Evolutionary conservation across 306 rosid genomes (phyloP).

Genomic region (Myrica gale): DNA sequence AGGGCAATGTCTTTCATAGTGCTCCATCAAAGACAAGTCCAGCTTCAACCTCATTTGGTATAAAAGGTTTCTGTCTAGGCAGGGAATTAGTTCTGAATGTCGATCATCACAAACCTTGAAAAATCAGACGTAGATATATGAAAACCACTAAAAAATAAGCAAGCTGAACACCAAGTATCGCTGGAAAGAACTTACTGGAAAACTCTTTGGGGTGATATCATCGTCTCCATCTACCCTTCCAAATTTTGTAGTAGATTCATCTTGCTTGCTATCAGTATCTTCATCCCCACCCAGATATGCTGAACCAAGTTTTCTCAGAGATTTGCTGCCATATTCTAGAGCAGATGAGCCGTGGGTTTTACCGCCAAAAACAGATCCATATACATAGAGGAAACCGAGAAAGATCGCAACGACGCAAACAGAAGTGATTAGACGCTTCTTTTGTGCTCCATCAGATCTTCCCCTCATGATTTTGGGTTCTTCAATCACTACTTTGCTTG

Average conservation of each 20-base stretch:
- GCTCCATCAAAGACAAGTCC: slow-evolving; percentile 90
- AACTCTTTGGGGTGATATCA: slow-evolving; percentile 59
- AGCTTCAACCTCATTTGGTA: slow-evolving; percentile 89
- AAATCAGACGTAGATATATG: slow-evolving; percentile 28
- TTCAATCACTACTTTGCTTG: slow-evolving; percentile 30
- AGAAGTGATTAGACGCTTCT: slow-evolving; percentile 66
- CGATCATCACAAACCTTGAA: slow-evolving; percentile 90
- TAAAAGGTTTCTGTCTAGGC: slow-evolving; percentile 90
- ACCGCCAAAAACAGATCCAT: slow-evolving; percentile 85
- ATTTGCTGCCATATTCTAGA: slow-evolving; percentile 74
- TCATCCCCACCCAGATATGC: slow-evolving; percentile 73
- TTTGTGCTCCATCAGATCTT: slow-evolving; percentile 76
- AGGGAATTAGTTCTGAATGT: slow-evolving; percentile 85
- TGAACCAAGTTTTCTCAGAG: slow-evolving; percentile 78
- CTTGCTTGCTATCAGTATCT: slow-evolving; percentile 63
- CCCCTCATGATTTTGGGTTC: slow-evolving; percentile 53
- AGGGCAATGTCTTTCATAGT: slow-evolving; percentile 94
- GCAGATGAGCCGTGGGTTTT: slow-evolving; percentile 60
- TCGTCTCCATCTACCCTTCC: slow-evolving; percentile 56
- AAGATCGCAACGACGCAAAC: slow-evolving; percentile 52
- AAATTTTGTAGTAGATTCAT: slow-evolving; percentile 54
- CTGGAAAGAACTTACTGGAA: slow-evolving; percentile 60
- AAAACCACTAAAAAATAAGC: slow-evolving; percentile 1
- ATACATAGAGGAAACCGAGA: slow-evolving; percentile 76
- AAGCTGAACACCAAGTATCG: slow-evolving; percentile 14